phyloP scores from a whole-genome alignment of 768 basidiomycete species.

The Boletus subparvulus region DNA sequence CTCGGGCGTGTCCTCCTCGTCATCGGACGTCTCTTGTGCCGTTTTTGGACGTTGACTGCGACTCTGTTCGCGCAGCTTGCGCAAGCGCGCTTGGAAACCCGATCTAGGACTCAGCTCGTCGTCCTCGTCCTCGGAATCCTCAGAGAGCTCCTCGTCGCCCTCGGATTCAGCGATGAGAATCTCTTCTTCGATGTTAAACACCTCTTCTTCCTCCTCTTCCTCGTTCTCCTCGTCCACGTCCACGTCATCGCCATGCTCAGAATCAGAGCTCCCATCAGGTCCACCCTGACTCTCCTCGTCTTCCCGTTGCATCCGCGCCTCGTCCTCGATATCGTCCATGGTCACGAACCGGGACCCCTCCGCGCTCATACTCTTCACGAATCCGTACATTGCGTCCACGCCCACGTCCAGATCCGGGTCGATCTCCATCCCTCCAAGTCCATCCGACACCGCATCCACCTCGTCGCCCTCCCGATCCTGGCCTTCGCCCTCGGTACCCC shows the following conservation, averaged over 20 bases:
- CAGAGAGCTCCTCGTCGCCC: constrained; percentile 23
- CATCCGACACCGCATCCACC: constrained; percentile 30
- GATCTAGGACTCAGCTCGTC: constrained; percentile 34
- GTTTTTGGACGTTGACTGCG: constrained; percentile 15
- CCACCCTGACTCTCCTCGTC: constrained; percentile 42
- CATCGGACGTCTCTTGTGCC: constrained; percentile 11
- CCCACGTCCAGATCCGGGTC: constrained; percentile 56
- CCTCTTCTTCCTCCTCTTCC: constrained; percentile 39
- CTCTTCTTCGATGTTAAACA: constrained; percentile 47
- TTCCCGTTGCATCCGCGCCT: constrained; percentile 45
- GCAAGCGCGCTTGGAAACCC: constrained; percentile 38
- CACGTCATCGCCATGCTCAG: constrained; percentile 31
- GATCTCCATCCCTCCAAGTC: constrained; percentile 57
- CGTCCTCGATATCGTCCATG: constrained; percentile 68
- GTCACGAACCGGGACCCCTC: constrained; percentile 50
- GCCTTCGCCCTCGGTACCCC: constrained; percentile 50
- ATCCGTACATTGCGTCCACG: constrained; percentile 50
- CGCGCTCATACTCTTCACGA: constrained; percentile 50
- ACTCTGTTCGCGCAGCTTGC: constrained; percentile 29
- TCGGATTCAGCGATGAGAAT: constrained; percentile 40
- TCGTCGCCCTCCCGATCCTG: constrained; percentile 28
- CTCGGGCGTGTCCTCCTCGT: constrained; percentile 29
- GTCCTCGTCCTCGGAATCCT: constrained; percentile 36
- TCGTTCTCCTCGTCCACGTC: constrained; percentile 33
- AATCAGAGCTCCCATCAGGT: constrained; percentile 23